phyloP scores from a whole-genome alignment of 2,329 filamentous ascomycete genomes.

The Epichloe hybrida region DNA sequence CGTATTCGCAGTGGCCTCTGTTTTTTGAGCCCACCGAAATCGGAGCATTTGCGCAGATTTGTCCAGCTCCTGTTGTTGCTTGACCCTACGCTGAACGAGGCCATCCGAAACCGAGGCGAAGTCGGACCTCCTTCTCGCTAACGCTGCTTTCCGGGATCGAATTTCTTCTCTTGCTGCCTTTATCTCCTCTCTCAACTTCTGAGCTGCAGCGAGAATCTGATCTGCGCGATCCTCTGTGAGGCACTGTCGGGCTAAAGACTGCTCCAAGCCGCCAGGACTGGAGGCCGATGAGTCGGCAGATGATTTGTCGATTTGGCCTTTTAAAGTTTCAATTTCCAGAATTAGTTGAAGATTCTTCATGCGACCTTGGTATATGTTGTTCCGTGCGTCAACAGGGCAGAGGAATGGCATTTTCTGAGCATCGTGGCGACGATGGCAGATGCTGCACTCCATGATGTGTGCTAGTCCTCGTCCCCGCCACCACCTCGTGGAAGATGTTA shows the following conservation, averaged over 20 bases:
- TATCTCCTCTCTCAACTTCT: slow-evolving; percentile 47
- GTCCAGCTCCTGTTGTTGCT: slow-evolving; percentile 53
- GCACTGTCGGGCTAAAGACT: slow-evolving; percentile 31
- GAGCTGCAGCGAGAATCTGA: slow-evolving; percentile 50
- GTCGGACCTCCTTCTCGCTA: slow-evolving; percentile 43
- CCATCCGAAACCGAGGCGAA: slow-evolving; percentile 43
- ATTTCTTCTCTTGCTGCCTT: slow-evolving; percentile 47
- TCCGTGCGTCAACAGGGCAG: slow-evolving; percentile 58
- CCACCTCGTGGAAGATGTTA: neutral
- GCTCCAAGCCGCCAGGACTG: slow-evolving; percentile 15
- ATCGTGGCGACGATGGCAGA: slow-evolving; percentile 46
- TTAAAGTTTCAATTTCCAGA: slow-evolving; percentile 47
- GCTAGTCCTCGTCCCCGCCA: neutral
- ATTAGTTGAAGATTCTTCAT: slow-evolving; percentile 45
- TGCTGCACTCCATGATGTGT: slow-evolving; percentile 51
- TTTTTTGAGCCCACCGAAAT: slow-evolving; percentile 59
- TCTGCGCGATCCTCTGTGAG: slow-evolving; percentile 44
- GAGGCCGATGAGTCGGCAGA: slow-evolving; percentile 16
- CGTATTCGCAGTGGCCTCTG: slow-evolving; percentile 61
- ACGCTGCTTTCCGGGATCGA: slow-evolving; percentile 40
- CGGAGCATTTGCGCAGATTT: slow-evolving; percentile 51
- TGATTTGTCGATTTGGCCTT: slow-evolving; percentile 33
- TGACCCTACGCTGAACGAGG: slow-evolving; percentile 39
- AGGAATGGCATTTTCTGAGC: slow-evolving; percentile 47
- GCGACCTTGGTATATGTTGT: slow-evolving; percentile 51